Evolutionary conservation across 306 rosid species (phyloP).

Genomic region (Castanea sativa): DNA sequence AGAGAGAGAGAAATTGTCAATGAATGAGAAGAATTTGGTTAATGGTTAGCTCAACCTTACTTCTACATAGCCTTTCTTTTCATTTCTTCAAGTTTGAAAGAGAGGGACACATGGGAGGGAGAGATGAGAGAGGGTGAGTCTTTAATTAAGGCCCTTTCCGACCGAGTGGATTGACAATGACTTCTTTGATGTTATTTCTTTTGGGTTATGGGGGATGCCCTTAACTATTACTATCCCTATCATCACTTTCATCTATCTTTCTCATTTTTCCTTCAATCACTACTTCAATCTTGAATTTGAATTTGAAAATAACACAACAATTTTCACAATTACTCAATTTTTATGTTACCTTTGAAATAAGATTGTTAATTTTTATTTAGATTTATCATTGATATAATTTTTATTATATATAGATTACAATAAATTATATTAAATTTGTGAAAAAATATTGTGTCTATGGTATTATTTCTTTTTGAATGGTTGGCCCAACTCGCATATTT

Average conservation of each 20-base stretch:
- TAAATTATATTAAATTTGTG: no score
- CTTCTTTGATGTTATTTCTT: conserved; percentile 35
- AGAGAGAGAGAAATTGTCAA: conserved; percentile 8
- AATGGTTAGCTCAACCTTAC: conserved; percentile 35
- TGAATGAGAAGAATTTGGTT: neutral
- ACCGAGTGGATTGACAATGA: conserved; percentile 44
- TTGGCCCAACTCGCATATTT: neutral
- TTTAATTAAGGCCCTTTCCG: conserved; percentile 14
- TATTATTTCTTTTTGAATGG: neutral
- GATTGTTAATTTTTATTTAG: no score
- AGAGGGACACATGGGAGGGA: neutral
- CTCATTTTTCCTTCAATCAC: no score
- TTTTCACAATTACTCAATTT: no score
- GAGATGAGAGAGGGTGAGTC: neutral
- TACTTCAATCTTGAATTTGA: no score
- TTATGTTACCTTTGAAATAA: no score
- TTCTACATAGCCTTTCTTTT: conserved; percentile 41
- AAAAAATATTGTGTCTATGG: no score
- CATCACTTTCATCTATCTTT: neutral
- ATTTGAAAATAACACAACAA: no score
- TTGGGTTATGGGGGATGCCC: conserved; percentile 54
- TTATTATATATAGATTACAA: neutral
- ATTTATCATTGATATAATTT: no score
- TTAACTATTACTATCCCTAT: neutral
- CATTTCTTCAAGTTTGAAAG: conserved; percentile 11